Conservation (phyloP, 176 grass and related monocot genomes). For the Microstegium vimineum region DNA sequence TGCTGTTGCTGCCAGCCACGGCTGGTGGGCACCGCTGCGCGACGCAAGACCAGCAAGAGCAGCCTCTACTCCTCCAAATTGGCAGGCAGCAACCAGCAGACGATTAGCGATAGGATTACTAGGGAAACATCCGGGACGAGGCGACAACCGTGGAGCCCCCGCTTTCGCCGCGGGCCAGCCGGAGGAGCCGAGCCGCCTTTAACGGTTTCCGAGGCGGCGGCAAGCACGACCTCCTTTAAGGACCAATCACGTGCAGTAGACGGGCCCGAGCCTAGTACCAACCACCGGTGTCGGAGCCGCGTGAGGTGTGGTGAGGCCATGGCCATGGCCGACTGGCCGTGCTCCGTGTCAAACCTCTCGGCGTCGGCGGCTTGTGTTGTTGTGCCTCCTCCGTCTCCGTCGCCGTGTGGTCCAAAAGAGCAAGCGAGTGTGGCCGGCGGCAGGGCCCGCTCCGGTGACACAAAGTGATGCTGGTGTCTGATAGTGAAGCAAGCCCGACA, state of each 20-base stretch:
- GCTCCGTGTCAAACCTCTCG: constrained; percentile 13
- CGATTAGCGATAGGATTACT: neutral
- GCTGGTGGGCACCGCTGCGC: neutral
- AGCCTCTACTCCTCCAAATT: neutral
- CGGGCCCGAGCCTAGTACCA: constrained; percentile 23
- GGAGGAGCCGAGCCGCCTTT: constrained; percentile 3
- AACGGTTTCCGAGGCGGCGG: constrained; percentile 55
- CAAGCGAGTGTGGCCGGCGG: neutral
- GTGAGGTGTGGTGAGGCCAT: neutral
- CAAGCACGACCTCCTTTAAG: constrained; percentile 46
- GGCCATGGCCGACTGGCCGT: neutral
- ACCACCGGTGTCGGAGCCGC: neutral
- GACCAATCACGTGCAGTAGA: constrained; percentile 63
- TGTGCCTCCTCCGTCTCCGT: neutral
- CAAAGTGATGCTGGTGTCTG: constrained; percentile 28
- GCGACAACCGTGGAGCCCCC: constrained; percentile 3
- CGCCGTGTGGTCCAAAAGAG: constrained; percentile 33
- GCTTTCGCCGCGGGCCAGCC: neutral
- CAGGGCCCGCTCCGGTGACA: constrained; percentile 33
- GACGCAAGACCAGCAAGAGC: neutral
- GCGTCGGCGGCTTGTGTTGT: neutral
- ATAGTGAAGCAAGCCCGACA: neutral
- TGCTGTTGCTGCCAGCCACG: neutral
- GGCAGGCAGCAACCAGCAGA: neutral
- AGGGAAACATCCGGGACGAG: neutral